Percentiles rank a stretch among this genome's conserved stretches.
These are phyloP conservation scores for Trichoderma koningii DNA, from an alignment of 2,329 filamentous ascomycete genomes.

Conservation along the genomic window DNA sequence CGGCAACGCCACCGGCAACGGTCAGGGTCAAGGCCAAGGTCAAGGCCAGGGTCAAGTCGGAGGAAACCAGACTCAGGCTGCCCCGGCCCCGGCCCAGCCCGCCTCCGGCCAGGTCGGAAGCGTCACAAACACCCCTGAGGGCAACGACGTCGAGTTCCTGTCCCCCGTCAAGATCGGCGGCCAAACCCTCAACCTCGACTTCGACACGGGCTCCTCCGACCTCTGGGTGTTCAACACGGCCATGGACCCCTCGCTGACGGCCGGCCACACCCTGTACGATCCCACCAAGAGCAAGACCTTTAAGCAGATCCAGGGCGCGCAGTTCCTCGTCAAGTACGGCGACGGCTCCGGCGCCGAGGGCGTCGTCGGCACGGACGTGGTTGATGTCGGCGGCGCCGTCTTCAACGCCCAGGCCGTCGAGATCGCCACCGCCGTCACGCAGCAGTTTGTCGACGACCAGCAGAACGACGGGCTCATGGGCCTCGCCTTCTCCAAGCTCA, in stretches of 20 bases:
- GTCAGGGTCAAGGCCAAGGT: not conserved
- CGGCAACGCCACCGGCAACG: not conserved
- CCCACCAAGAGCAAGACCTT: constrained; percentile 42
- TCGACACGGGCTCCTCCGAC: constrained; percentile 76
- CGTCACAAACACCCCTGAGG: constrained; percentile 63
- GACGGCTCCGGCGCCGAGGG: constrained; percentile 66
- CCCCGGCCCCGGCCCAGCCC: constrained; percentile 1
- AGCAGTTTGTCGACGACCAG: constrained; percentile 60
- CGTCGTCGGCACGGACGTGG: constrained; percentile 66
- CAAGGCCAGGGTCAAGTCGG: constrained; percentile 13
- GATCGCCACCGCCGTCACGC: constrained; percentile 61
- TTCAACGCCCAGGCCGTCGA: constrained; percentile 67
- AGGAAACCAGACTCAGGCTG: constrained; percentile 6
- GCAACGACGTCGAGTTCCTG: constrained; percentile 66
- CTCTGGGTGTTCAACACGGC: constrained; percentile 72
- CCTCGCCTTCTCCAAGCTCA: constrained; percentile 65
- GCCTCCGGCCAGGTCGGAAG: constrained; percentile 46
- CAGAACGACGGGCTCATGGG: constrained; percentile 69
- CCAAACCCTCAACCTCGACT: constrained; percentile 68
- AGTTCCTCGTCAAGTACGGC: constrained; percentile 68
- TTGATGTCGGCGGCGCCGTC: constrained; percentile 66
- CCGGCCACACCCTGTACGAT: constrained; percentile 52
- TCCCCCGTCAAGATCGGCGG: constrained; percentile 69
- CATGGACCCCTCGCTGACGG: constrained; percentile 48
- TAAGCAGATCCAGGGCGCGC: constrained; percentile 44